Evolutionary conservation across 768 basidiomycete genomes (phyloP).

Genomic region (Sutorius australiensis): DNA sequence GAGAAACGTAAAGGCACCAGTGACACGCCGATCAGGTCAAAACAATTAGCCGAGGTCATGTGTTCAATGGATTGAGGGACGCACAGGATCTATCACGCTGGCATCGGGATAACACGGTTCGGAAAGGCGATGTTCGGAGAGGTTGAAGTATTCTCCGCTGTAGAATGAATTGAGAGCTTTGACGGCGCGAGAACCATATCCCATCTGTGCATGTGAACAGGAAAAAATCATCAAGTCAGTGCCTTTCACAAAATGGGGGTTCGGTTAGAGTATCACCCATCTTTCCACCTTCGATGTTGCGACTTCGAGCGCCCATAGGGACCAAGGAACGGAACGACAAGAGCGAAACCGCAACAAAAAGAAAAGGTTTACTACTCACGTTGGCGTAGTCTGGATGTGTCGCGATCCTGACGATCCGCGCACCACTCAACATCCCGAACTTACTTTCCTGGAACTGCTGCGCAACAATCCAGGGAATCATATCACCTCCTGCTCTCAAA

Average conservation of each 20-base stretch:
- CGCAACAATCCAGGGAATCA: constrained; percentile 96
- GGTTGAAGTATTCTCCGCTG: constrained; percentile 85
- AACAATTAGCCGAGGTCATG: background rate
- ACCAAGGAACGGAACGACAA: background rate
- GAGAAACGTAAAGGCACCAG: background rate
- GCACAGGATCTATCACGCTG: constrained; percentile 44
- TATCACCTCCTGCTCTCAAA: constrained; percentile 84
- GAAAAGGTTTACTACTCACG: constrained; percentile 43
- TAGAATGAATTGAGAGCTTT: constrained; percentile 87
- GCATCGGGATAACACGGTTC: constrained; percentile 62
- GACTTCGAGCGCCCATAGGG: background rate
- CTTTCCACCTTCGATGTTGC: background rate
- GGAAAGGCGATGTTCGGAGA: constrained; percentile 57
- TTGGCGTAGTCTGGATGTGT: constrained; percentile 94
- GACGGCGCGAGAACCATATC: constrained; percentile 89
- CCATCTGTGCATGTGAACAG: constrained; percentile 61
- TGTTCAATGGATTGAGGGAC: constrained; percentile 6
- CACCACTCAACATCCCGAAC: constrained; percentile 90
- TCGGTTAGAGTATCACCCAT: background rate
- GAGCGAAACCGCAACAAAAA: background rate
- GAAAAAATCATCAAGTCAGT: constrained; percentile 1
- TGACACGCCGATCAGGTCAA: background rate
- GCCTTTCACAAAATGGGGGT: background rate
- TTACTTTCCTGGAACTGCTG: constrained; percentile 95
- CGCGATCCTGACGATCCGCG: constrained; percentile 87